phyloP scores from a whole-genome alignment of 2,329 filamentous ascomycete species.

The Knufia fluminis region DNA sequence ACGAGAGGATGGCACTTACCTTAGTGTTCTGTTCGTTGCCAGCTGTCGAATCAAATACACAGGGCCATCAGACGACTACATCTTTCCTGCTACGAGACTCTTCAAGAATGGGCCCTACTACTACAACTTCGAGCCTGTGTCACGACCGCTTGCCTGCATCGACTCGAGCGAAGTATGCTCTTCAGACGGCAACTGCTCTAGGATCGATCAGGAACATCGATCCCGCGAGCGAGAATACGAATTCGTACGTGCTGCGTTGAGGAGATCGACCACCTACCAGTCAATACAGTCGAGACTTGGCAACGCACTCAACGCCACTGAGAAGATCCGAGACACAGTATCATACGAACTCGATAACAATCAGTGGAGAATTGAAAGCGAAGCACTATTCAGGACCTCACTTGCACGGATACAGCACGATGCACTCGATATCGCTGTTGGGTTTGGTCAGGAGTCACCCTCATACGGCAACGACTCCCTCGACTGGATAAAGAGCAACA shows the following conservation, averaged over 20 bases:
- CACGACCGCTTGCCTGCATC: slow-evolving; percentile 9
- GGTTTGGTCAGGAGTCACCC: background rate
- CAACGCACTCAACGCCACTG: background rate
- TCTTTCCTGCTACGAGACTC: slow-evolving; percentile 2
- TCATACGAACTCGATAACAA: background rate
- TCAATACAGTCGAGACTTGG: slow-evolving; percentile 4
- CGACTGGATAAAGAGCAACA: background rate
- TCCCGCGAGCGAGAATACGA: slow-evolving; percentile 1
- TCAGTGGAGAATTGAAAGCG: slow-evolving; percentile 9
- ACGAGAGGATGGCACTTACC: background rate
- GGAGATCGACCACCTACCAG: background rate
- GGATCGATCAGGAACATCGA: background rate
- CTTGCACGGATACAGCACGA: slow-evolving; percentile 10
- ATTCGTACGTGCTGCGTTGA: slow-evolving; percentile 5
- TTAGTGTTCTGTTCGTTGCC: slow-evolving; percentile 10
- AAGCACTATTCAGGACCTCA: slow-evolving; percentile 6
- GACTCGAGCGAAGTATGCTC: slow-evolving; percentile 10
- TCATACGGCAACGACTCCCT: background rate
- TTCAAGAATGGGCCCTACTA: background rate
- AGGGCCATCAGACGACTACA: slow-evolving; percentile 6
- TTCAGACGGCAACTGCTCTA: background rate
- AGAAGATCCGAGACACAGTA: background rate
- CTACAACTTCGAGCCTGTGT: background rate
- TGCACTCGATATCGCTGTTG: slow-evolving; percentile 10
- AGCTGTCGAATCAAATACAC: slow-evolving; percentile 10